Percentiles rank a stretch among this genome's conserved stretches.
Conservation (phyloP, 192 early-diverging fungal genomes). For the Dissophora globulifera region DNA sequence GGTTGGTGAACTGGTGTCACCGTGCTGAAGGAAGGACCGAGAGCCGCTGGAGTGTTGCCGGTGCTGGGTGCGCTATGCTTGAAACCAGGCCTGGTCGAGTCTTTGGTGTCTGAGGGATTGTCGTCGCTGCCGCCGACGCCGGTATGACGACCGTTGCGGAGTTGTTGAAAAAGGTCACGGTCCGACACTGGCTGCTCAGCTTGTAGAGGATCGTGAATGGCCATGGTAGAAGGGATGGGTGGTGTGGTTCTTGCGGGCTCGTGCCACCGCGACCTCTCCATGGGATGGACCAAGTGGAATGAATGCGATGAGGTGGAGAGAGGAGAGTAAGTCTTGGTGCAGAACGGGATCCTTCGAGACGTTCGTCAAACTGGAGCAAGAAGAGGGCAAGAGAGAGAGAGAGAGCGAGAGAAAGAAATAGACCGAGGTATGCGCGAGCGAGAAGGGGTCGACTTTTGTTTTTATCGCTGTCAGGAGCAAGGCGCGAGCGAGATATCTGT, state of each 20-base stretch:
- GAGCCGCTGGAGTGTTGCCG: too few species aligned
- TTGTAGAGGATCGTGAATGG: constrained; percentile 7
- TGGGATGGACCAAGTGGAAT: neutral
- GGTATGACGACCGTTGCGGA: neutral
- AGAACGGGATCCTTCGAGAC: constrained; percentile 15
- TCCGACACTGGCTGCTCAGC: too few species aligned
- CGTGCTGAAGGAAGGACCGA: too few species aligned
- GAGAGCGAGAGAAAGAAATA: neutral
- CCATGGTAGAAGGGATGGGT: neutral
- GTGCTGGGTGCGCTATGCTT: too few species aligned
- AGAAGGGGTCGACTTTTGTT: too few species aligned
- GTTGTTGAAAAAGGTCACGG: too few species aligned
- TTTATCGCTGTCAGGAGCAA: too few species aligned
- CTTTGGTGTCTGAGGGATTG: neutral
- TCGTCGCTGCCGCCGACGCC: neutral
- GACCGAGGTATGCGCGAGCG: too few species aligned
- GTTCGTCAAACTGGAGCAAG: neutral
- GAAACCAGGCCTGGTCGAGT: too few species aligned
- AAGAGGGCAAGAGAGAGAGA: constrained; percentile 1
- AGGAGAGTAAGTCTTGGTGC: constrained; percentile 10
- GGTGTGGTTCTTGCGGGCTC: neutral
- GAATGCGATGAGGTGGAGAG: neutral
- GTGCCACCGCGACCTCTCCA: neutral
- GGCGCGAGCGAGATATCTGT: too few species aligned
- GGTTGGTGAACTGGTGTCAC: too few species aligned